Evolutionary conservation across 768 basidiomycete species (phyloP).

Genomic region (Phaffia australis): DNA sequence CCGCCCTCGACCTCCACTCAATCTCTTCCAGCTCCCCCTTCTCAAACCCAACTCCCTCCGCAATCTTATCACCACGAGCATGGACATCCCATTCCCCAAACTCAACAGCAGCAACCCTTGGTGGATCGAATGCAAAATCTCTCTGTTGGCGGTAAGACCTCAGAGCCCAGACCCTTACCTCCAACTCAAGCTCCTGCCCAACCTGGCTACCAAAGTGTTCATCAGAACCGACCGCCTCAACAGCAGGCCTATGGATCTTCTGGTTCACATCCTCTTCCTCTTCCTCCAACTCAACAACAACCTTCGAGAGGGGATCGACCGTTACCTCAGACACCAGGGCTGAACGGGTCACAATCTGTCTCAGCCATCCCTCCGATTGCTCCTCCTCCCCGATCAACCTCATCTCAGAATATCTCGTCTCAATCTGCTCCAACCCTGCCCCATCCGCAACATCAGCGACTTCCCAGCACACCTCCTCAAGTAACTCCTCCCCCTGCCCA

Average conservation of each 20-base stretch:
- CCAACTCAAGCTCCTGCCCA: background rate
- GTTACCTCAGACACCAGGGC: conserved; percentile 17
- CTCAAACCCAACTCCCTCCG: conserved; percentile 9
- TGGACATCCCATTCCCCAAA: background rate
- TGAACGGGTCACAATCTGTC: background rate
- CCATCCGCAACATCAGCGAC: conserved; percentile 22
- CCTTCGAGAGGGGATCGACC: conserved; percentile 13
- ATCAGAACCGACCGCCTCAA: conserved; percentile 5
- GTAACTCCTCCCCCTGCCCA: conserved; percentile 23
- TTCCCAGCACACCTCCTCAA: conserved; percentile 28
- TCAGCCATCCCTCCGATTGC: background rate
- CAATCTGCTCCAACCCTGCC: conserved; percentile 27
- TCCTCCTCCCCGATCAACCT: background rate
- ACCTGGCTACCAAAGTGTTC: background rate
- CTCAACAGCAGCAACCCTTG: conserved; percentile 23
- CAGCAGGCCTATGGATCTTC: conserved; percentile 10
- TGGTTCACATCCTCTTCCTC: background rate
- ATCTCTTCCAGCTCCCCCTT: conserved; percentile 20
- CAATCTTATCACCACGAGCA: conserved; percentile 8
- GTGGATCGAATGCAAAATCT: conserved; percentile 1
- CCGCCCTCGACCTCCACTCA: conserved; percentile 30
- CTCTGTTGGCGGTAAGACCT: background rate
- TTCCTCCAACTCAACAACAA: background rate
- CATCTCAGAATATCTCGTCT: background rate
- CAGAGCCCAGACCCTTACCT: background rate